Conservation (phyloP, 2,329 filamentous ascomycete species). For the Plectosphaerella sp. region DNA sequence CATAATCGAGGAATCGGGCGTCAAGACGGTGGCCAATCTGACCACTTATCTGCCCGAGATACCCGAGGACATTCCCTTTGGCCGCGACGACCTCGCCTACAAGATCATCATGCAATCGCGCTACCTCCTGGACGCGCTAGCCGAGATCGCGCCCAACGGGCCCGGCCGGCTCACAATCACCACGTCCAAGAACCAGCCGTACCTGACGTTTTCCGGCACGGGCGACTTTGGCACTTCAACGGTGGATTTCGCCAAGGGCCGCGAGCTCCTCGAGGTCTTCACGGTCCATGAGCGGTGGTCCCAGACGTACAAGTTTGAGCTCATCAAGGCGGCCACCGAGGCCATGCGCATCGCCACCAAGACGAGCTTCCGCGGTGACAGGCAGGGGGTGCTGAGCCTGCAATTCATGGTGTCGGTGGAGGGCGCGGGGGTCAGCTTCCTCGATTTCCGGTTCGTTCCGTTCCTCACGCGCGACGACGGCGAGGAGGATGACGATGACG, state of each 20-base stretch:
- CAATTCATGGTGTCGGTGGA: constrained; percentile 96
- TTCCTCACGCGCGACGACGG: constrained; percentile 58
- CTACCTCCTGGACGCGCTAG: constrained; percentile 67
- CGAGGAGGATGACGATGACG: constrained; percentile 34
- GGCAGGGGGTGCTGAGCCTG: constrained; percentile 84
- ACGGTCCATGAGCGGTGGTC: constrained; percentile 54
- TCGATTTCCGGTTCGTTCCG: constrained; percentile 81
- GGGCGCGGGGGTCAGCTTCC: constrained; percentile 62
- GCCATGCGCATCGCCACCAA: constrained; percentile 94
- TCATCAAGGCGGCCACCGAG: constrained; percentile 78
- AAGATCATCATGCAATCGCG: constrained; percentile 91
- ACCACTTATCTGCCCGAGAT: constrained; percentile 78
- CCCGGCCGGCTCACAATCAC: constrained; percentile 68
- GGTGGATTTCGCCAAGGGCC: constrained; percentile 62
- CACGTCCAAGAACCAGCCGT: constrained; percentile 60
- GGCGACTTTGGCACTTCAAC: constrained; percentile 57
- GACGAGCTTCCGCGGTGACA: constrained; percentile 84
- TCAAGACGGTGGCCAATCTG: constrained; percentile 85
- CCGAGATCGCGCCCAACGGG: constrained; percentile 65
- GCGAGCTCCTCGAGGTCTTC: constrained; percentile 71
- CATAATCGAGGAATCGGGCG: constrained; percentile 77
- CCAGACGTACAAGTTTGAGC: constrained; percentile 80
- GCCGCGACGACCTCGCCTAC: constrained; percentile 72
- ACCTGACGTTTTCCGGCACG: constrained; percentile 68
- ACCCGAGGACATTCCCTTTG: constrained; percentile 81